Conservation (phyloP, 2,329 filamentous ascomycete genomes). For the Zymoseptoria tritici region DNA sequence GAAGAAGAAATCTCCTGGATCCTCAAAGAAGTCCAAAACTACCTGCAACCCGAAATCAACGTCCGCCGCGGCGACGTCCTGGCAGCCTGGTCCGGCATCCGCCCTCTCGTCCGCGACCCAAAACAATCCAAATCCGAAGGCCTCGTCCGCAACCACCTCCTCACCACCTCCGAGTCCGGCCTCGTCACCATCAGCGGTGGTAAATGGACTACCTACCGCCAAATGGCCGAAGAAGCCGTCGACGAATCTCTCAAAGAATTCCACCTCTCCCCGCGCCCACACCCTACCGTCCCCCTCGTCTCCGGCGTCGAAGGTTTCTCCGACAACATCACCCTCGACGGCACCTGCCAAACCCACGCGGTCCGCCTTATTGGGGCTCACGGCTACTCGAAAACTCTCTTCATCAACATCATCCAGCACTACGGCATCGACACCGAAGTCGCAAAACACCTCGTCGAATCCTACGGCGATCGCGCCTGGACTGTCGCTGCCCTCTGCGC, state of each 20-base stretch:
- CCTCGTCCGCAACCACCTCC: conserved; percentile 77
- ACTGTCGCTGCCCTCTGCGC: conserved; percentile 73
- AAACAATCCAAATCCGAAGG: conserved; percentile 81
- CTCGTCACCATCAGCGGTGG: conserved; percentile 79
- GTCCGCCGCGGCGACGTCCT: conserved; percentile 81
- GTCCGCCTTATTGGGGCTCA: conserved; percentile 77
- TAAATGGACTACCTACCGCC: conserved; percentile 89
- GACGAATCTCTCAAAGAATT: conserved; percentile 70
- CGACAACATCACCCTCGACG: conserved; percentile 63
- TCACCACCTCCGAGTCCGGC: conserved; percentile 71
- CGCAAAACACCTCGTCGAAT: conserved; percentile 76
- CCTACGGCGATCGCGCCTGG: conserved; percentile 91
- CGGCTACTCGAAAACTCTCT: conserved; percentile 81
- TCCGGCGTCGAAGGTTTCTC: conserved; percentile 63
- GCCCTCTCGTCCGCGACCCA: conserved; percentile 77
- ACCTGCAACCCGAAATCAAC: conserved; percentile 76
- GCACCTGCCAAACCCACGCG: conserved; percentile 74
- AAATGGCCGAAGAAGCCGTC: conserved; percentile 87
- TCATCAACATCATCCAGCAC: conserved; percentile 92
- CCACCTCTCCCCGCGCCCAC: conserved; percentile 50
- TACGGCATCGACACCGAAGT: conserved; percentile 89
- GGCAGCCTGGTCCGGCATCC: conserved; percentile 82
- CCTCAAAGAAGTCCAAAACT: conserved; percentile 71
- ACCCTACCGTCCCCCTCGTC: conserved; percentile 53
- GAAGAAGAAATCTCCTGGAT: conserved; percentile 88